Percentiles rank a stretch among this genome's conserved stretches.
These are phyloP conservation scores for Delitschia confertaspora DNA, from an alignment of 495 filamentous ascomycete genomes.

Conservation along the genomic window DNA sequence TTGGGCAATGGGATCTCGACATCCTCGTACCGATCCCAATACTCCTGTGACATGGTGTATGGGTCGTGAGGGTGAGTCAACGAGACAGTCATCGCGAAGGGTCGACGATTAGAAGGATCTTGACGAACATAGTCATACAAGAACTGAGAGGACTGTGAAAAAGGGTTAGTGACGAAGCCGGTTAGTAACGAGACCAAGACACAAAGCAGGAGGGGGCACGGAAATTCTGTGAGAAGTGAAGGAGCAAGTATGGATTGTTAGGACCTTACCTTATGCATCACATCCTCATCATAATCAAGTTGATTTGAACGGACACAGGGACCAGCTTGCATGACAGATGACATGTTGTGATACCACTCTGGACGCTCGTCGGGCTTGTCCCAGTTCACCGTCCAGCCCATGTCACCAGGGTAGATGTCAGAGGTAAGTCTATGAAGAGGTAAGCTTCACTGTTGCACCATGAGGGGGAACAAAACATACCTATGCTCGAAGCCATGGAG, in stretches of 20 bases:
- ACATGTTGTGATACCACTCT: slow-evolving; percentile 90
- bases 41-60: slow-evolving; percentile 79
- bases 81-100: slow-evolving; percentile 82
- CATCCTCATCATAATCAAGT: slow-evolving; percentile 90
- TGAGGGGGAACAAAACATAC: slow-evolving; percentile 3
- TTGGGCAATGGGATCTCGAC: slow-evolving; percentile 78
- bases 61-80: slow-evolving; percentile 89
- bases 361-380: slow-evolving; percentile 72
- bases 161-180: slow-evolving; percentile 1
- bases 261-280: slow-evolving; percentile 58
- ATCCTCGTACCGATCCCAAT: slow-evolving; percentile 79
- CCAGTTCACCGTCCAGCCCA: slow-evolving; percentile 87
- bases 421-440: slow-evolving; percentile 49
- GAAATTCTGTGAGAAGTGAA: too few species aligned
- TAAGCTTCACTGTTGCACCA: neutral
- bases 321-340: slow-evolving; percentile 77
- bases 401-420: slow-evolving; percentile 86
- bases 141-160: slow-evolving; percentile 59
- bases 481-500: slow-evolving; percentile 82
- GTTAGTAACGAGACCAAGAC: too few species aligned
- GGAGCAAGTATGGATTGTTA: neutral
- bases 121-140: slow-evolving; percentile 74
- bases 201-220: too few species aligned
- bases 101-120: slow-evolving; percentile 49
- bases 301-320: slow-evolving; percentile 79